Conservation (phyloP, 139 green algal genomes). For the Tetraselmis chui region DNA sequence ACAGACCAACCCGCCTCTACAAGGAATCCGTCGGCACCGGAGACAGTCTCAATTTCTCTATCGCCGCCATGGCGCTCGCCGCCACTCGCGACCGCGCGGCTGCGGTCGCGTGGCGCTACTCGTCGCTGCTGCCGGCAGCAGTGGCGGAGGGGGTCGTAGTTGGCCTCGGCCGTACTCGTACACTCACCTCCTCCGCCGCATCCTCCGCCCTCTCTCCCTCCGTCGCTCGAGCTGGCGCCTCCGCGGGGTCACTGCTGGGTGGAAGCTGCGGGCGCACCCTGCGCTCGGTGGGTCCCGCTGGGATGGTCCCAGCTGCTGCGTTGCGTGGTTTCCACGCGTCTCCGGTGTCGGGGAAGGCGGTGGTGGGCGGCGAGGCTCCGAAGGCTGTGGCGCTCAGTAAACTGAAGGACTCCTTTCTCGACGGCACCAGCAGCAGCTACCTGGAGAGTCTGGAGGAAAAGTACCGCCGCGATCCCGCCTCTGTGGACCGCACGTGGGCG, state of each 20-base stretch:
- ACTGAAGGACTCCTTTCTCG: conserved; percentile 90
- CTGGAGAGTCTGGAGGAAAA: conserved; percentile 84
- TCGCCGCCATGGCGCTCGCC: not conserved
- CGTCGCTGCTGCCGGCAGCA: not conserved
- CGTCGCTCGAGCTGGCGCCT: no score
- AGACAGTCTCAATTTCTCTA: no score
- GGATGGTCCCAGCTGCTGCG: not conserved
- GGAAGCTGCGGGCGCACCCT: no score
- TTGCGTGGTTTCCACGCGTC: not conserved
- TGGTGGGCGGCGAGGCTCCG: conserved; percentile 23
- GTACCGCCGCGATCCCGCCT: conserved; percentile 68
- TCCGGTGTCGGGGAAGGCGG: not conserved
- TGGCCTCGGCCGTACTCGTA: not conserved
- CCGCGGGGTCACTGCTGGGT: no score
- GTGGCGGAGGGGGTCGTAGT: not conserved
- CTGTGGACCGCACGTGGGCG: conserved; percentile 79
- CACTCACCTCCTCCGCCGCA: not conserved
- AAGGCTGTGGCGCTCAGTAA: conserved; percentile 77
- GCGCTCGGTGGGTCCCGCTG: not conserved
- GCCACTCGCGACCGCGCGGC: not conserved
- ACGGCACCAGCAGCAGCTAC: conserved; percentile 77
- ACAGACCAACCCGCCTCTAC: no score
- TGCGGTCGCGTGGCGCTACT: not conserved
- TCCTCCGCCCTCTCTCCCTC: no score
- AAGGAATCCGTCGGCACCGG: no score